These are phyloP conservation scores for Saccharomycopsis selenospora DNA, from an alignment of 805 yeast species.

Conservation along the genomic window DNA sequence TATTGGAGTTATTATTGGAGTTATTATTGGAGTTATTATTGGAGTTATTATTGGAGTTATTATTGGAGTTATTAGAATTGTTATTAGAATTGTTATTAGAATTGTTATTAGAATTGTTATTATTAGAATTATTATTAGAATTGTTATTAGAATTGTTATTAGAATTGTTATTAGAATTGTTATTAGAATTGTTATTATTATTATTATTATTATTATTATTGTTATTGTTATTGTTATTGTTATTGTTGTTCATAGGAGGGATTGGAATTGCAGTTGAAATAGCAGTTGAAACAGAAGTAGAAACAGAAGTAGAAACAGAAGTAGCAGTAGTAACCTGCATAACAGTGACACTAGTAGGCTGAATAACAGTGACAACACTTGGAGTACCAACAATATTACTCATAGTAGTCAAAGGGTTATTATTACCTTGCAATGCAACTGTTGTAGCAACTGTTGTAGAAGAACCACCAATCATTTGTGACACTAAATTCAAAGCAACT, in stretches of 20 bases:
- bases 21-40: neutral
- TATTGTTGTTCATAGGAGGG: no score
- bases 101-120: neutral
- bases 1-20: slow-evolving; percentile 4
- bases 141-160: neutral
- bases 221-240: neutral
- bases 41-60: slow-evolving; percentile 1
- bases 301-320: neutral
- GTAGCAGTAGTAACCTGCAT: slow-evolving; percentile 3
- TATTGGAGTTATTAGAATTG: neutral
- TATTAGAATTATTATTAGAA: neutral
- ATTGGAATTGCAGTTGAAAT: neutral
- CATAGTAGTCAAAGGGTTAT: slow-evolving; percentile 1
- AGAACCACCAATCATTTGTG: slow-evolving; percentile 12
- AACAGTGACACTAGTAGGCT: slow-evolving; percentile 2
- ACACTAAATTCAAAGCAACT: slow-evolving; percentile 18
- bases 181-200: neutral
- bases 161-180: neutral
- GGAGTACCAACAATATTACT: slow-evolving; percentile 1
- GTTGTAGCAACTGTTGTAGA: slow-evolving; percentile 13
- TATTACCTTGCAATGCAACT: slow-evolving; percentile 7
- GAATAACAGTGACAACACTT: slow-evolving; percentile 1
- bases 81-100: neutral
- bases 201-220: neutral
- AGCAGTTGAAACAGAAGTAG: neutral